Base-by-base conservation (phyloP, 176 grass and related monocot species). In the Cenchrus americanus region DNA sequence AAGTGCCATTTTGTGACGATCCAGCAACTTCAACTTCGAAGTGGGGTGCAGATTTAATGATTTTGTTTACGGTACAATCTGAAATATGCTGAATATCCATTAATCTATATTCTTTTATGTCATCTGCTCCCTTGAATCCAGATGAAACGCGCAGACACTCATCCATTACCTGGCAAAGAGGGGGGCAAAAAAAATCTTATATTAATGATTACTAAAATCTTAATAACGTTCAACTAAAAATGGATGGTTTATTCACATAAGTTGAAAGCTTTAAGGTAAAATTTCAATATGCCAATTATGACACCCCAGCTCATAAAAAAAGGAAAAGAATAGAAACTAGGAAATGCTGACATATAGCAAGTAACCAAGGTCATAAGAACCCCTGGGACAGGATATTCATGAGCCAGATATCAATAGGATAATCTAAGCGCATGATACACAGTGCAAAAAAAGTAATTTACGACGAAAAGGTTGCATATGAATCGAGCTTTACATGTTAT, bases 121-220 rank as follows among this genome's bases (percentile, higher is more conserved):
- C 95, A 88, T 93, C 95, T 8, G 90, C 58, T 76, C 95, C 95
- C 86, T 94, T 92, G 84, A 97, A 97, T 84, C 90, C 95, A 84
- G 92, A 97, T 79, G 88, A 90, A 85, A 94, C 95, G 86, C 95
- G 92, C 66, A 97, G 73, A 84, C 90, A 92, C 76, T 94, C 95
- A 82, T 97, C 95, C 57, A 97, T 84, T 69, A 94, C 95, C 95
- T 97, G 85, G 57, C 58, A 92, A 75, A 66, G 50, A 86, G 59
- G 74, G 47, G 34, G 34, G 34, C 34, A 37, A 32, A 85, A 51
- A 79, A 40, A 78, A 34, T 58, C n/a, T 76, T 62, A 53, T 30
- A 6, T 12, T 62, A 67, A 80, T 49, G 72, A 62, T 68, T 60
- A 61, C n/a, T 37, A 37, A 37, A 37, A 37, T 37, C 34, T 37